A percentile compares a stretch with the other conserved stretches of the same genome.
Conservation (phyloP, 768 basidiomycete species). For the Boletus insuetus region DNA sequence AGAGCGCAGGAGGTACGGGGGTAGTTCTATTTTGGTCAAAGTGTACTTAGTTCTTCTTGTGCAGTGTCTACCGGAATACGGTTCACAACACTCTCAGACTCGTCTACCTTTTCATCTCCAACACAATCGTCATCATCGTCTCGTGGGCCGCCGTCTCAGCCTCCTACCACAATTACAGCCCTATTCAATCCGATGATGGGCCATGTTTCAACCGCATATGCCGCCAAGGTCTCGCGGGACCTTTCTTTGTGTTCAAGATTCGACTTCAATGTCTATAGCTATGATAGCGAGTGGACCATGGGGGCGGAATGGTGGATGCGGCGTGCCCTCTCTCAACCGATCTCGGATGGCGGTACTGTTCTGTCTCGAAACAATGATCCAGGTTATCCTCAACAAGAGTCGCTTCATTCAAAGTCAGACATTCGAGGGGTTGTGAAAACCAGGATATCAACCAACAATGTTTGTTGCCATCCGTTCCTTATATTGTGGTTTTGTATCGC, state of each 20-base stretch:
- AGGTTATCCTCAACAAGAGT: slow-evolving; percentile 9
- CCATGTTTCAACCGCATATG: slow-evolving; percentile 88
- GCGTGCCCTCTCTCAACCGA: slow-evolving; percentile 39
- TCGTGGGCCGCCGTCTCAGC: slow-evolving; percentile 50
- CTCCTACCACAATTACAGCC: slow-evolving; percentile 92
- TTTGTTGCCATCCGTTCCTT: slow-evolving; percentile 36
- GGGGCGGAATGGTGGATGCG: slow-evolving; percentile 97
- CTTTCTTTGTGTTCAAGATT: slow-evolving; percentile 86
- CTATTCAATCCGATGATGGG: slow-evolving; percentile 97
- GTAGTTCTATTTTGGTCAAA: neutral
- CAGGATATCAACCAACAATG: slow-evolving; percentile 84
- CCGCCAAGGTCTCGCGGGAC: slow-evolving; percentile 82
- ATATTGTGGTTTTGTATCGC: neutral
- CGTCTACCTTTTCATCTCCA: slow-evolving; percentile 64
- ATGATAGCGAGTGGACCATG: slow-evolving; percentile 94
- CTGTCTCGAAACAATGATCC: neutral
- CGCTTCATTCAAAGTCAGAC: slow-evolving; percentile 26
- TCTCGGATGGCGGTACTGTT: slow-evolving; percentile 10
- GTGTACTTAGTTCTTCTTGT: slow-evolving; percentile 4
- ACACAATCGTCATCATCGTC: slow-evolving; percentile 39
- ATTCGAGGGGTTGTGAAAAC: slow-evolving; percentile 87
- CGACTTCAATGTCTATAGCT: slow-evolving; percentile 96
- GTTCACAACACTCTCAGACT: slow-evolving; percentile 90
- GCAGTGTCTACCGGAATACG: slow-evolving; percentile 89
- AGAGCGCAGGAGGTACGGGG: slow-evolving; percentile 77